Evolutionary conservation across 2,329 filamentous ascomycete genomes (phyloP), one percentile per base, ranked within the genome.

Genomic region (Neofusicoccum cordaticola): DNA sequence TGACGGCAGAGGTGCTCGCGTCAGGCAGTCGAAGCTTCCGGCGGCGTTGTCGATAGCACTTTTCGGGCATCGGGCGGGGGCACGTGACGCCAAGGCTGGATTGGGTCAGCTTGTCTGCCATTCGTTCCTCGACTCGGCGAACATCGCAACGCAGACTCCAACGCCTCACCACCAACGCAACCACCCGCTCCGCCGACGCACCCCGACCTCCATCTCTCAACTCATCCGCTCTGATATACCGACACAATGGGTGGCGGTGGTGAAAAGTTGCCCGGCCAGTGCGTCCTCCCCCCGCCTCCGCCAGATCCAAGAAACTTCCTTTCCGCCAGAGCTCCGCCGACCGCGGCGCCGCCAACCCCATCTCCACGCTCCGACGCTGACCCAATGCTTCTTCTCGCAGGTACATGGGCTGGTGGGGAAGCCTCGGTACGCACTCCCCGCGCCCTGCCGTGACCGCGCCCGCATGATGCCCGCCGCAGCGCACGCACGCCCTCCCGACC

Each of bases 361-460:
- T 47, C 62, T 56, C 61, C 22, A 41, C 44, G 56, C 27, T 60
- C 42, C 56, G 27, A 60, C 44, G 53, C 52, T 69, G 62, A 69
- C 65, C 41, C n/a, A 13, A 47, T 19, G 35, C 57, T 44, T 64
- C 50, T 61, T 61, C 31, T 48, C 22, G 17, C 66, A 68, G 67
- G 61, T 68, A 68, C 52, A 62, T 69, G 64, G 68, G 68, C 53
- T 60, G 65, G 60, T 69, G 67, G 68, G 68, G 68, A 37, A 64
- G 22, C 61, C 52, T 69, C 22, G 68, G 66, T 69, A 69, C 39
- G 42, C 52, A 57, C 27, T 60, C 19, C 31, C 42, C 19, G 31
- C 41, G 9, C 15, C 27, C 47, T 22, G 12, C 53, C 34, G 42
- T 41, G 34, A 47, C 15, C 11, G 15, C 22, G 22, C 39, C 13